Percentiles rank a stretch among this genome's conserved stretches.
Evolutionary conservation across 352 stramenopile species (phyloP).

Genomic region (Globisporangium polare): DNA sequence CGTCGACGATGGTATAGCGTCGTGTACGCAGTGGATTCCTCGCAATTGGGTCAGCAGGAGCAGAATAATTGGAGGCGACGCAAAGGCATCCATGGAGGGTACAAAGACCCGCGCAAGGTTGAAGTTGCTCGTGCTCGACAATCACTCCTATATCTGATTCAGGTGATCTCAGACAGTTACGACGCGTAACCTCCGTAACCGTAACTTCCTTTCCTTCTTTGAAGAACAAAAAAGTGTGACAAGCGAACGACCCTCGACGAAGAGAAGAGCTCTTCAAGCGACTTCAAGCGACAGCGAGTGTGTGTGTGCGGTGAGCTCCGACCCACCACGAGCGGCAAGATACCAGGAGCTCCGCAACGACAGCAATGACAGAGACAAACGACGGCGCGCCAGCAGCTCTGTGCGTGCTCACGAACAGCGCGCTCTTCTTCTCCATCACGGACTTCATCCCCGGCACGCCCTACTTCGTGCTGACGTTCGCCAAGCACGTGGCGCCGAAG

Average conservation of each 20-base stretch:
- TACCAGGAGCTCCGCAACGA: neutral
- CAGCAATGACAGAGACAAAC: neutral
- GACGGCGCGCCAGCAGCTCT: neutral
- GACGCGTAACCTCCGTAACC: too few species aligned
- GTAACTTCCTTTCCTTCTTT: neutral
- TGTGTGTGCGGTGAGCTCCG: neutral
- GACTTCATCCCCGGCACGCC: neutral
- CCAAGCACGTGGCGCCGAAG: neutral
- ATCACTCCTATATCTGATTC: too few species aligned
- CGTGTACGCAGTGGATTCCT: too few species aligned
- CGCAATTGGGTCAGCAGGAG: too few species aligned
- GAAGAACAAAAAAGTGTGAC: neutral
- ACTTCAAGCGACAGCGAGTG: neutral
- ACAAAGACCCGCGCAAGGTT: too few species aligned
- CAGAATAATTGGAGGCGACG: too few species aligned
- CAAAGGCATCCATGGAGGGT: too few species aligned
- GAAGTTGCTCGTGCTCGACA: too few species aligned
- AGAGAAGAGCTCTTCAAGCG: neutral
- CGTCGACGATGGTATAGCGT: too few species aligned
- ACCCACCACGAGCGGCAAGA: neutral
- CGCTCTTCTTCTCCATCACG: conserved; percentile 2
- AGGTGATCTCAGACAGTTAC: too few species aligned
- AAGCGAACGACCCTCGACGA: conserved; percentile 1
- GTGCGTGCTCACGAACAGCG: conserved; percentile 7
- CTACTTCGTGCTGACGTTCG: conserved; percentile 5